Evolutionary conservation across 2,329 filamentous ascomycete species (phyloP), one percentile per base, ranked within the genome.

Genomic region (Neurospora crassa): DNA sequence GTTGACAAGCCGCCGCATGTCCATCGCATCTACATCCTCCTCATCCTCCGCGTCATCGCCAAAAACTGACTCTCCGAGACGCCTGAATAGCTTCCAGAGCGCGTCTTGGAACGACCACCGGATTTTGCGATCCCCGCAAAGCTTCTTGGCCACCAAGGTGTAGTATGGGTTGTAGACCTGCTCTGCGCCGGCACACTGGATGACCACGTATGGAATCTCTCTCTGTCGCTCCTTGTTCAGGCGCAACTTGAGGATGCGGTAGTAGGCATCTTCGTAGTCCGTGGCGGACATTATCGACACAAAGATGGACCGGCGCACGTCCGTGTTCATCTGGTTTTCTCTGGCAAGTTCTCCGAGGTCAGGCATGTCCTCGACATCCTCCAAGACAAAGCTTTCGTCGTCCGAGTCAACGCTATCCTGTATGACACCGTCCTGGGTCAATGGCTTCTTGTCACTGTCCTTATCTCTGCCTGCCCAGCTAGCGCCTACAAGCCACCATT

Each of bases 401-500:
- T 83, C 80, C 42, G 78, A 75, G 40, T 81, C 79, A n/a, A 83
- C 81, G 14, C 71, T 75, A 20, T 80, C 74, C 72, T 74, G 76
- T 53, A 83, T 84, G 6, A 47, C 59, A 24, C 73, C 72, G 67
- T 76, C 70, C 53, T 59, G n/a, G 37, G 53, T 18, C 29, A 29
- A 63, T 1, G 53, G 24, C 53, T 16, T 67, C 67, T 69, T 71
- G 34, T 45, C 67, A 2, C 63, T 47, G 1, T 67, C 67, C 53
- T 75, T 76, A 11, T 74, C 69, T 6, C 70, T 72, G 34, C 86
- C 87, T 4, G 86, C 83, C 88, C 95, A 97, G 80, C 94, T 97
- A n/a, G 96, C 95, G 69, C 96, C 96, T 5, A 98, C 92, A 24
- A 98, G 88, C 96, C 96, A 99, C 96, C 96, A 99, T 83, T 97